Conservation (phyloP, 2,329 filamentous ascomycete species). For the Proliferodiscus dingleyae region DNA sequence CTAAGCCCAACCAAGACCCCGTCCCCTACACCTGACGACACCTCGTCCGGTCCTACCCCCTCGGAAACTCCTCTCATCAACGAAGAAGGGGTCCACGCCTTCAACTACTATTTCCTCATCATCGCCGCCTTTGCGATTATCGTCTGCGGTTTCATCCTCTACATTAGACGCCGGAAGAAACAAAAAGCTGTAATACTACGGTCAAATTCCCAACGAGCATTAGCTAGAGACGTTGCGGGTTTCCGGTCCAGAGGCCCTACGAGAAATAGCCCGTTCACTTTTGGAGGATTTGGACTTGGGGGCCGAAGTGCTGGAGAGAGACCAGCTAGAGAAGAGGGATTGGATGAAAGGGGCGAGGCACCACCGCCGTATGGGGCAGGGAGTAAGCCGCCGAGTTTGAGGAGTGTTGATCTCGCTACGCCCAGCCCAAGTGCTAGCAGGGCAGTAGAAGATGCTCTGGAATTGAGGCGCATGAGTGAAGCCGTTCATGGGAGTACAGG, state of each 20-base stretch:
- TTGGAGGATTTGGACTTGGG: conserved; percentile 10
- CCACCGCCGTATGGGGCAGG: conserved; percentile 53
- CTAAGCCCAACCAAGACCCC: conserved; percentile 4
- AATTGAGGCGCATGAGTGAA: conserved; percentile 12
- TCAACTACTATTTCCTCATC: conserved; percentile 51
- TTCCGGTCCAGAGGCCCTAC: conserved; percentile 4
- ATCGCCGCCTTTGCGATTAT: conserved; percentile 42
- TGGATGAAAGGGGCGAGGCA: conserved; percentile 60
- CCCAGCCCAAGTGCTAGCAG: neutral
- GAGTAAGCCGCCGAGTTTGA: conserved; percentile 28
- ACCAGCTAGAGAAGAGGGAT: conserved; percentile 48
- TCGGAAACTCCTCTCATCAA: neutral
- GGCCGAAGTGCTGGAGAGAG: conserved; percentile 7
- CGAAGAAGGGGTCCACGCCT: conserved; percentile 37
- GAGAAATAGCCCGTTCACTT: neutral
- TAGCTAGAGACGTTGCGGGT: conserved; percentile 27
- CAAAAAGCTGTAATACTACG: conserved; percentile 16
- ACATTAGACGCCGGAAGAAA: conserved; percentile 37
- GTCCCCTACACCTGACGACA: conserved; percentile 9
- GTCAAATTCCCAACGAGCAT: conserved; percentile 27
- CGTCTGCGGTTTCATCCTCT: conserved; percentile 37
- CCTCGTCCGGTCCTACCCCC: conserved; percentile 34
- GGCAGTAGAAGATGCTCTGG: conserved; percentile 9
- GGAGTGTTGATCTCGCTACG: conserved; percentile 3
- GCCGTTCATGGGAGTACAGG: neutral